Conservation (phyloP, 2,329 filamentous ascomycete genomes). For the Tricladium varicosporioides region DNA sequence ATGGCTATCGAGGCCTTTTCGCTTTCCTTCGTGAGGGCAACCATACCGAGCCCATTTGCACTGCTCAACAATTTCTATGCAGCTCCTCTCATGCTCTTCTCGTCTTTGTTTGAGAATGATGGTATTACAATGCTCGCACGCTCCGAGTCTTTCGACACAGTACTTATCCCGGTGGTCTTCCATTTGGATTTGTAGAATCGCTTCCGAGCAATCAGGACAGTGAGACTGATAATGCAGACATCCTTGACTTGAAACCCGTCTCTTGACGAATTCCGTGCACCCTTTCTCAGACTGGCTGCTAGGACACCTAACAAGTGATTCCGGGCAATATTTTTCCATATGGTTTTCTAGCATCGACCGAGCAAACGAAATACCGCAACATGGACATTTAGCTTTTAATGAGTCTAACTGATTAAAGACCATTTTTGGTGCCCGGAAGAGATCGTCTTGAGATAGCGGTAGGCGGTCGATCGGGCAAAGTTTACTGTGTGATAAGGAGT, state of each 20-base stretch:
- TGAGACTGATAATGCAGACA: constrained; percentile 53
- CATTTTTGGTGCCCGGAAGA: constrained; percentile 39
- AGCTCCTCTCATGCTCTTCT: constrained; percentile 41
- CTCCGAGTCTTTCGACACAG: constrained; percentile 39
- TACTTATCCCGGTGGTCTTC: constrained; percentile 45
- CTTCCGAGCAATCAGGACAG: constrained; percentile 54
- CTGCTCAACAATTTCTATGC: constrained; percentile 39
- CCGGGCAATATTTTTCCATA: constrained; percentile 54
- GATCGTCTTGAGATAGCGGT: constrained; percentile 37
- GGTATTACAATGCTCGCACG: constrained; percentile 29
- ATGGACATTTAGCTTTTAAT: constrained; percentile 58
- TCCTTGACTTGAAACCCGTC: constrained; percentile 48
- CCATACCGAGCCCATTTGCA: constrained; percentile 51
- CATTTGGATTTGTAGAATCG: constrained; percentile 45
- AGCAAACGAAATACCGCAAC: constrained; percentile 50
- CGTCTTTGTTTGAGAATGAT: constrained; percentile 28
- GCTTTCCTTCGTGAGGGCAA: constrained; percentile 43
- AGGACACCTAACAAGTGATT: constrained; percentile 55
- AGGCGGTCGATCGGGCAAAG: constrained; percentile 60
- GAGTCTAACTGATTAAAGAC: constrained; percentile 60
- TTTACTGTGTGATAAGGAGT: constrained; percentile 41
- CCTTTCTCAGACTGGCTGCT: constrained; percentile 36
- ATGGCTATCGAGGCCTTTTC: constrained; percentile 45
- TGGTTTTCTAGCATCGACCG: constrained; percentile 56
- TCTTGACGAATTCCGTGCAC: constrained; percentile 51